Evolutionary conservation across 768 basidiomycete genomes (phyloP).

Genomic region (Coprinellus aureogranulatus): DNA sequence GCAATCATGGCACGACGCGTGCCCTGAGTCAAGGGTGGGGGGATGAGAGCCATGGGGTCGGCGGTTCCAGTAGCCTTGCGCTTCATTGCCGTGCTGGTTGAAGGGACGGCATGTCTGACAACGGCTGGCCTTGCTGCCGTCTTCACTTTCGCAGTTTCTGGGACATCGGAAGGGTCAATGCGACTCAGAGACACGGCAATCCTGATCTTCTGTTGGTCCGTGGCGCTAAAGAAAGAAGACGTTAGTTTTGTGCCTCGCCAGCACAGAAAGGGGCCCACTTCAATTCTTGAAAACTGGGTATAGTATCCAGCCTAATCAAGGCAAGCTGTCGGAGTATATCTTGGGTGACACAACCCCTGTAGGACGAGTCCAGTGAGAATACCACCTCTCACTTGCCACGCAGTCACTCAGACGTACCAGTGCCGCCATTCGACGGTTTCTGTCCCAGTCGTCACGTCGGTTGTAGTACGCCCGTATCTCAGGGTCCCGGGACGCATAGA

Average conservation of each 20-base stretch:
- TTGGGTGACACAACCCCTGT: conserved; percentile 72
- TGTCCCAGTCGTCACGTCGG: conserved; percentile 38
- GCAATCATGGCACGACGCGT: conserved; percentile 28
- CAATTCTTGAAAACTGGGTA: conserved; percentile 52
- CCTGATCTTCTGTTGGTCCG: conserved; percentile 64
- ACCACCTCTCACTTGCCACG: neutral
- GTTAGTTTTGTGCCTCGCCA: neutral
- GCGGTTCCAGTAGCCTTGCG: conserved; percentile 14
- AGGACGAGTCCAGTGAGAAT: conserved; percentile 1
- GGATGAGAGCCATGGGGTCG: neutral
- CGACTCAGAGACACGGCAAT: conserved; percentile 52
- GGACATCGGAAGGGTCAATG: conserved; percentile 59
- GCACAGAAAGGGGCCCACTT: conserved; percentile 35
- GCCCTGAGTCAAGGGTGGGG: conserved; percentile 2
- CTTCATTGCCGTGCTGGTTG: conserved; percentile 44
- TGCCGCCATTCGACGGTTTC: conserved; percentile 75
- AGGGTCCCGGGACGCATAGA: conserved; percentile 54
- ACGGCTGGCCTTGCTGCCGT: too few relatives aligned
- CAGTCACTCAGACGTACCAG: conserved; percentile 45
- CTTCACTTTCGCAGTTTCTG: conserved; percentile 36
- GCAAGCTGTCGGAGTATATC: conserved; percentile 53
- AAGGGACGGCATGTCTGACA: conserved; percentile 1
- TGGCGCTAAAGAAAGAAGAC: conserved; percentile 32
- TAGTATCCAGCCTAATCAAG: conserved; percentile 33
- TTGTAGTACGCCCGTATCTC: conserved; percentile 58